Conservation (phyloP, 768 basidiomycete genomes). For the Cyclocybe cylindracea region DNA sequence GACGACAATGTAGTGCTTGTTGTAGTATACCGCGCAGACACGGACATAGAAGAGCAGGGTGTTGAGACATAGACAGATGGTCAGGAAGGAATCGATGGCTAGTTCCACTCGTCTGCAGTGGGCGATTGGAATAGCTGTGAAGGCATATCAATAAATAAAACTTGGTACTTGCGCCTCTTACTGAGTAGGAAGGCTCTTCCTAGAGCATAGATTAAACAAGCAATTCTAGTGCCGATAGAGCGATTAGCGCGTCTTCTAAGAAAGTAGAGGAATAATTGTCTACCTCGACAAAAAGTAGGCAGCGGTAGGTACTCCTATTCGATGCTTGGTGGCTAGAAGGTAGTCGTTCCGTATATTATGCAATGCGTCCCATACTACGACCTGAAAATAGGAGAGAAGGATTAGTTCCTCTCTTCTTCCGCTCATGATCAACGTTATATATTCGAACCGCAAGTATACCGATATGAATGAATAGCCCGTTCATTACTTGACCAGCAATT, state of each 20-base stretch:
- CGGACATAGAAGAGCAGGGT: slow-evolving; percentile 29
- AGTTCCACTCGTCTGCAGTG: slow-evolving; percentile 13
- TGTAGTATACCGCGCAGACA: slow-evolving; percentile 22
- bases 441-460: too few species aligned
- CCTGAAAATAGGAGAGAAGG: slow-evolving; percentile 1
- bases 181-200: slow-evolving; percentile 1
- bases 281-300: slow-evolving; percentile 18
- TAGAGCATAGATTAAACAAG: slow-evolving; percentile 14
- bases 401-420: too few species aligned
- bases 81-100: slow-evolving; percentile 18
- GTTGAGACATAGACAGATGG: slow-evolving; percentile 18
- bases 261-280: not conserved
- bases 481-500: too few species aligned
- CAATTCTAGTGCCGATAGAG: slow-evolving; percentile 2
- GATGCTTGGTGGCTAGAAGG: slow-evolving; percentile 6
- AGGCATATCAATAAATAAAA: too few species aligned
- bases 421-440: too few species aligned
- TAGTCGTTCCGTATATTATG: slow-evolving; percentile 13
- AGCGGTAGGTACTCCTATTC: slow-evolving; percentile 6
- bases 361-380: slow-evolving; percentile 15
- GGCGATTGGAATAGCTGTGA: slow-evolving; percentile 11
- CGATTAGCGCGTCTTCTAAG: too few species aligned
- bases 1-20: slow-evolving; percentile 13
- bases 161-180: too few species aligned
- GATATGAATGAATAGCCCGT: too few species aligned